Evolutionary conservation across 306 rosid genomes (phyloP).

Genomic region (Prunus salicina): DNA sequence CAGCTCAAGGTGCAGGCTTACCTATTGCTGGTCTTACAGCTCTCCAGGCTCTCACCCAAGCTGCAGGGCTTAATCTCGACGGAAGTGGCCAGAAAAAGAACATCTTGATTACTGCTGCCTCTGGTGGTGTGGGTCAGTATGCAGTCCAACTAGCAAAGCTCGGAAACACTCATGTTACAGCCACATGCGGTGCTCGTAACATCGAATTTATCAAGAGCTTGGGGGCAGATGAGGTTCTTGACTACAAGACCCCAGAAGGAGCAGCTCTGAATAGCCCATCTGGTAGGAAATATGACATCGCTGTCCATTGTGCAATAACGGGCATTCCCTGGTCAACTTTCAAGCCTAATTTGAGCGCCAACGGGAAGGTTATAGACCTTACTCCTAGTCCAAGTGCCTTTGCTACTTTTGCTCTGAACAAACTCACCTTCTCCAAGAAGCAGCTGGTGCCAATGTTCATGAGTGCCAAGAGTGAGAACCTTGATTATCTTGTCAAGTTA

Average conservation of each 20-base stretch:
- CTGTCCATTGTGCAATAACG: conserved; percentile 49
- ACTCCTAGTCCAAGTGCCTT: conserved; percentile 38
- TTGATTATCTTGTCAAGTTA: conserved; percentile 56
- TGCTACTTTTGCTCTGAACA: conserved; percentile 43
- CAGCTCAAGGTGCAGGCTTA: conserved; percentile 55
- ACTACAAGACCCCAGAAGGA: conserved; percentile 76
- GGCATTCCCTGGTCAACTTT: conserved; percentile 69
- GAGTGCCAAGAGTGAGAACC: conserved; percentile 41
- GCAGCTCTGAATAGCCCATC: conserved; percentile 67
- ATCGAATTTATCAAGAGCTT: conserved; percentile 52
- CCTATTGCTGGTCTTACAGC: conserved; percentile 72
- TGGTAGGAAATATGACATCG: conserved; percentile 60
- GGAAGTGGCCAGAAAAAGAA: conserved; percentile 43
- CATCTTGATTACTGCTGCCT: conserved; percentile 78
- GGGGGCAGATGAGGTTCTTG: conserved; percentile 82
- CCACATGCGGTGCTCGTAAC: conserved; percentile 87
- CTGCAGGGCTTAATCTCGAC: conserved; percentile 50
- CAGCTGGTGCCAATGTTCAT: conserved; percentile 52
- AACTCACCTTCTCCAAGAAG: conserved; percentile 67
- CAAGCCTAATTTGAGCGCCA: conserved; percentile 54
- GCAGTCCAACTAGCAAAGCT: conserved; percentile 85
- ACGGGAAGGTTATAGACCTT: conserved; percentile 67
- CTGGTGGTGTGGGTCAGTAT: conserved; percentile 84
- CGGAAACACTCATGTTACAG: conserved; percentile 73
- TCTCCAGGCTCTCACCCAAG: conserved; percentile 54